phyloP scores from a whole-genome alignment of 2,329 filamentous ascomycete genomes.

The Fusarium musae region DNA sequence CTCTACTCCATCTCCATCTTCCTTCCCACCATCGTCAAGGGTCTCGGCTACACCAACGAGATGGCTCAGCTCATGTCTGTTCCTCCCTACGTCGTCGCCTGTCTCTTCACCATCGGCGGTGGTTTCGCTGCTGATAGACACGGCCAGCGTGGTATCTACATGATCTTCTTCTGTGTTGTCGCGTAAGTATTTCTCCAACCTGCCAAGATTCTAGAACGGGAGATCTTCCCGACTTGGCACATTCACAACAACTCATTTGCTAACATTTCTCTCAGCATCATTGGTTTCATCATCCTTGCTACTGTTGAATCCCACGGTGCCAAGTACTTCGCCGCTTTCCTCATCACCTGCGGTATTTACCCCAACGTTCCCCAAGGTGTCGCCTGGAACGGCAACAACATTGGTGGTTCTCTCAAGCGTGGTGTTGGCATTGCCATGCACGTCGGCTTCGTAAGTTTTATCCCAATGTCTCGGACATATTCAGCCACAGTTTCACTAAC shows the following conservation, averaged over 20 bases:
- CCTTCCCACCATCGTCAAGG: constrained; percentile 51
- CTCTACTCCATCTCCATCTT: constrained; percentile 54
- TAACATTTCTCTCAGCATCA: constrained; percentile 43
- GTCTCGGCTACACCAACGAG: constrained; percentile 52
- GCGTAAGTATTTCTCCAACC: constrained; percentile 44
- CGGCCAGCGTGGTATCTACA: constrained; percentile 52
- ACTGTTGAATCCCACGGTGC: constrained; percentile 50
- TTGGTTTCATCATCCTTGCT: constrained; percentile 50
- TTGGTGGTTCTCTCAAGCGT: constrained; percentile 65
- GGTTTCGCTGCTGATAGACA: constrained; percentile 57
- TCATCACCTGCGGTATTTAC: constrained; percentile 56
- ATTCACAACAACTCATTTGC: not conserved
- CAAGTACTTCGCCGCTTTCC: constrained; percentile 61
- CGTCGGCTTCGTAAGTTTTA: constrained; percentile 55
- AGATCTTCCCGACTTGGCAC: constrained; percentile 20
- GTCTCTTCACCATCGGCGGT: constrained; percentile 49
- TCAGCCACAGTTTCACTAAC: constrained; percentile 29
- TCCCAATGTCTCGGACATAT: not conserved
- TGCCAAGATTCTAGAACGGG: constrained; percentile 10
- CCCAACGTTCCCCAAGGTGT: constrained; percentile 66
- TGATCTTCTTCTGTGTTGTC: constrained; percentile 51
- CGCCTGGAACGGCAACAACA: constrained; percentile 70
- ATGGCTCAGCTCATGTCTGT: constrained; percentile 53
- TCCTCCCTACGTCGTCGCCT: constrained; percentile 53
- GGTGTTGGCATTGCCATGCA: constrained; percentile 67